These are phyloP conservation scores for Leptographium wingfieldii DNA, from an alignment of 2,329 filamentous ascomycete species.

Conservation along the genomic window DNA sequence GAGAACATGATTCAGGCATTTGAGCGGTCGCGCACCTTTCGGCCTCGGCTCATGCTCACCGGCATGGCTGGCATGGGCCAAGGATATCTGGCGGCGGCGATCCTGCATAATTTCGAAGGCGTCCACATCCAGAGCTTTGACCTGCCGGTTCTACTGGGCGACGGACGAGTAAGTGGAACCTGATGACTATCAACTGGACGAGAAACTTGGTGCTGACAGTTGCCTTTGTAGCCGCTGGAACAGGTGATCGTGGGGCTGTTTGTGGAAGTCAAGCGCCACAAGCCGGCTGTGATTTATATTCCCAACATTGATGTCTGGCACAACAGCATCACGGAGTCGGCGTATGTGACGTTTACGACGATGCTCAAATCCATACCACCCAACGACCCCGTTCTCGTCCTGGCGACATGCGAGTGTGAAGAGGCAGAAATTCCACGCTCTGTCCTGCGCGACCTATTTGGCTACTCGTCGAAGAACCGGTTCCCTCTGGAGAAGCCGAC, in stretches of 20 bases:
- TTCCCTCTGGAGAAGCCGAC: constrained; percentile 57
- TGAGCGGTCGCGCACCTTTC: constrained; percentile 75
- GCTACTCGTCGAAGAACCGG: constrained; percentile 68
- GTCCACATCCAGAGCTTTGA: constrained; percentile 93
- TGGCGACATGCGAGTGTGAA: constrained; percentile 70
- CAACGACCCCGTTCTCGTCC: constrained; percentile 75
- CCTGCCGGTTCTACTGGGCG: constrained; percentile 72
- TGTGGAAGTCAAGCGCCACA: constrained; percentile 83
- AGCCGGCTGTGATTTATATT: constrained; percentile 91
- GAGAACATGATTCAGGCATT: constrained; percentile 69
- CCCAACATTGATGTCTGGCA: constrained; percentile 87
- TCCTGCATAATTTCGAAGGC: constrained; percentile 84
- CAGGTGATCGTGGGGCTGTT: constrained; percentile 85
- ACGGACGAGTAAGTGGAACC: constrained; percentile 50
- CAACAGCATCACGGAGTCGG: constrained; percentile 43
- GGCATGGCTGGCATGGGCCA: constrained; percentile 90
- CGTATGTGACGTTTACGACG: constrained; percentile 70
- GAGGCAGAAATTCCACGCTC: constrained; percentile 46
- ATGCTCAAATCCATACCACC: constrained; percentile 75
- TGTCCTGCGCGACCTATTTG: constrained; percentile 69
- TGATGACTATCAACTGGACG: neutral
- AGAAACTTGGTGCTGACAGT: neutral
- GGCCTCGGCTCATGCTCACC: constrained; percentile 72
- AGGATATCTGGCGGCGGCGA: constrained; percentile 69
- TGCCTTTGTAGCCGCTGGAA: constrained; percentile 48